Evolutionary conservation across 306 rosid genomes (phyloP).

Genomic region (Lathyrus oleraceus): DNA sequence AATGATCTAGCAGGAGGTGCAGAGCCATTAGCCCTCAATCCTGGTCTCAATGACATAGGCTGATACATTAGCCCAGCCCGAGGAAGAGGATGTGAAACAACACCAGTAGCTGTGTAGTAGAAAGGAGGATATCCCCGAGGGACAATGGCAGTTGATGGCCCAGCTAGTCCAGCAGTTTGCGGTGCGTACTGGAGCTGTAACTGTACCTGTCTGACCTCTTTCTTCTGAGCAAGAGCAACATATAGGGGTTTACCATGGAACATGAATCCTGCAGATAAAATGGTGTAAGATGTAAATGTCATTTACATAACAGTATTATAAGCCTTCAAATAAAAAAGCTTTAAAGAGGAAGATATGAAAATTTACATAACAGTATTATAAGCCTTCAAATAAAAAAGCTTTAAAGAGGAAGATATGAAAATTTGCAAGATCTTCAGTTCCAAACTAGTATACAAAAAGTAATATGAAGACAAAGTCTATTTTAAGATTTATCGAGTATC

Average conservation of each 20-base stretch:
- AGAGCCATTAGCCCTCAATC: constrained; percentile 66
- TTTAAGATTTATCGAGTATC: constrained; percentile 18
- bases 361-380: background rate
- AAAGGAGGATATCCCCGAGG: constrained; percentile 77
- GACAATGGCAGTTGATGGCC: constrained; percentile 58
- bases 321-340: constrained; percentile 1
- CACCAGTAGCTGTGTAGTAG: constrained; percentile 64
- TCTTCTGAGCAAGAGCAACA: constrained; percentile 86
- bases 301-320: background rate
- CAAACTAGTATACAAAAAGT: constrained; percentile 17
- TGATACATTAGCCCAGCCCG: constrained; percentile 62
- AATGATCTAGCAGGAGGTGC: constrained; percentile 61
- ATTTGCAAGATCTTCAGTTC: constrained; percentile 12
- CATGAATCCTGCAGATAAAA: constrained; percentile 61
- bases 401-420: constrained; percentile 10
- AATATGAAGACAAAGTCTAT: background rate
- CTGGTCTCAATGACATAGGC: constrained; percentile 62
- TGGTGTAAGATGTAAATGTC: constrained; percentile 19
- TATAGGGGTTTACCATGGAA: constrained; percentile 80
- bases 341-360: constrained; percentile 10
- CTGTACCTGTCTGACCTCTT: constrained; percentile 80
- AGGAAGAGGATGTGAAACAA: constrained; percentile 60
- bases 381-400: constrained; percentile 1
- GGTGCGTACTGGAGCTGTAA: constrained; percentile 70
- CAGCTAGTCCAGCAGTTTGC: constrained; percentile 53